Evolutionary conservation across 1,139 yeast species (phyloP).

Genomic region (Yamadazyma diddensiae): DNA sequence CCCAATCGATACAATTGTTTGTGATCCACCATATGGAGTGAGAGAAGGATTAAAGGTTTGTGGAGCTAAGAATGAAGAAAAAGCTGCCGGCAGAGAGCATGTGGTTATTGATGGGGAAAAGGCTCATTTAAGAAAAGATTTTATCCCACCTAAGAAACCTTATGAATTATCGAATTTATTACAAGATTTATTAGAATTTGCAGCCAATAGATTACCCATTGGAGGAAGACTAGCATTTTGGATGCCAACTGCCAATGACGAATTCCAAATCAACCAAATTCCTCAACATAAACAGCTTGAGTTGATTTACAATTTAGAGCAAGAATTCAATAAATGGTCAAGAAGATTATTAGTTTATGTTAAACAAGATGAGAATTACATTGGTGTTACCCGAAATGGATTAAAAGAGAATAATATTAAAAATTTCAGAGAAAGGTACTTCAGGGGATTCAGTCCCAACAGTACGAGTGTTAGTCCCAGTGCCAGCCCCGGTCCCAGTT

Average conservation of each 20-base stretch:
- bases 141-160: constrained; percentile 90
- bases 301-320: constrained; percentile 72
- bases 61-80: constrained; percentile 69
- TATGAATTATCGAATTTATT: constrained; percentile 74
- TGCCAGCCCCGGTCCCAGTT: no score
- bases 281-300: constrained; percentile 79
- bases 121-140: constrained; percentile 77
- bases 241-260: constrained; percentile 98
- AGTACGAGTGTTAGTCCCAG: no score
- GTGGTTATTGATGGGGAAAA: constrained; percentile 71
- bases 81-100: constrained; percentile 63
- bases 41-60: constrained; percentile 93
- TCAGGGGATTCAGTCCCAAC: constrained; percentile 56
- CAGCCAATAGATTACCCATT: constrained; percentile 67
- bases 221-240: constrained; percentile 87
- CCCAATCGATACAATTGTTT: constrained; percentile 73
- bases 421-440: constrained; percentile 79
- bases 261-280: constrained; percentile 65
- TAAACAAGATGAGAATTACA: constrained; percentile 55
- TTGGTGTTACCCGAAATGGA: constrained; percentile 57
- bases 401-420: constrained; percentile 38
- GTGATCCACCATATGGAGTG: constrained; percentile 98
- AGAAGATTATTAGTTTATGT: constrained; percentile 79
- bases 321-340: constrained; percentile 91
- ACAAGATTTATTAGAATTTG: constrained; percentile 71